phyloP scores from a whole-genome alignment of 2,329 filamentous ascomycete genomes.

The Colletotrichum coccodes region DNA sequence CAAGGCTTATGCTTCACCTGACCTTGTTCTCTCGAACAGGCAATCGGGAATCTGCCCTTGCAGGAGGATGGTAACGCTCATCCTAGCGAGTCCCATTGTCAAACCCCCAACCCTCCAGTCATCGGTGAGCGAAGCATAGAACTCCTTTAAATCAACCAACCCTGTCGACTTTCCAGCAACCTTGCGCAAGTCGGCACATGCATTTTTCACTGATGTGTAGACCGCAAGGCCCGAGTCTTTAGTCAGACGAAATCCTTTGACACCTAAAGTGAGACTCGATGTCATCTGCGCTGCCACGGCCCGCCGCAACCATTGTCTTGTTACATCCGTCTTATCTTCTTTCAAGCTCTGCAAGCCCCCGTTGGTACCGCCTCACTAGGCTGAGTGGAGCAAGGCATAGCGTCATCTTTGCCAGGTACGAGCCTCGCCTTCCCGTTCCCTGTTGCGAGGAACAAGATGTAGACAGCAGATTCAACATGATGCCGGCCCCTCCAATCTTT shows the following conservation, averaged over 20 bases:
- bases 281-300: neutral
- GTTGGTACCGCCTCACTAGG: neutral
- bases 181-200: slow-evolving; percentile 14
- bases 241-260: neutral
- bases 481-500: neutral
- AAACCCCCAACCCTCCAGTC: slow-evolving; percentile 5
- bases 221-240: neutral
- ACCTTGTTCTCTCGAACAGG: neutral
- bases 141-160: neutral
- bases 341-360: neutral
- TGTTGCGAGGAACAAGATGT: neutral
- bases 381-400: neutral
- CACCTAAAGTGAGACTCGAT: neutral
- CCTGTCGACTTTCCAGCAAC: neutral
- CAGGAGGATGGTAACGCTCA: slow-evolving; percentile 21
- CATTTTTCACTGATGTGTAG: neutral
- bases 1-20: neutral
- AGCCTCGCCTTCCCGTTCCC: slow-evolving; percentile 1
- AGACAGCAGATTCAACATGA: slow-evolving; percentile 1
- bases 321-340: neutral
- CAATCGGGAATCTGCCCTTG: neutral
- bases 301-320: neutral
- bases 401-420: neutral
- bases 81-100: neutral
- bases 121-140: slow-evolving; percentile 1